Conservation (phyloP, 1,284 basidiomycete genomes). For the Ustilago trichophora region DNA sequence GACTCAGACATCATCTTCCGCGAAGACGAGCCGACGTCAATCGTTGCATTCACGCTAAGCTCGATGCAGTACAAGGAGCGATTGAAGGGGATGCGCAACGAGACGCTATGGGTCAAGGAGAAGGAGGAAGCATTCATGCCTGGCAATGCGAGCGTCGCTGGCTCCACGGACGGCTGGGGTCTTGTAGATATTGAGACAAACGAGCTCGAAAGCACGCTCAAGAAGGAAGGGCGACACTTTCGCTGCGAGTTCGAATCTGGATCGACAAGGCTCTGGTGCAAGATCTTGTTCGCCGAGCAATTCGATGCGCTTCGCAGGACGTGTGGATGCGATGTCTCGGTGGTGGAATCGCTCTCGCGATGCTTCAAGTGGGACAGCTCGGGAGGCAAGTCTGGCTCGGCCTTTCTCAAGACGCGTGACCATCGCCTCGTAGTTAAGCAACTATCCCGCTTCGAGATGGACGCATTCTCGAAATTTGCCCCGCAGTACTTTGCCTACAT, state of each 20-base stretch:
- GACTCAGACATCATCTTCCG: slow-evolving; percentile 89
- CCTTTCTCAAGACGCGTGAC: slow-evolving; percentile 88
- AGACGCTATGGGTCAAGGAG: slow-evolving; percentile 26
- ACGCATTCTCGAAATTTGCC: slow-evolving; percentile 95
- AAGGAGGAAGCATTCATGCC: slow-evolving; percentile 68
- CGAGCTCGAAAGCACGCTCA: slow-evolving; percentile 53
- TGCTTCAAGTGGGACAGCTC: slow-evolving; percentile 96
- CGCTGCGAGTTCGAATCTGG: slow-evolving; percentile 69
- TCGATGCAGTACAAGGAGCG: slow-evolving; percentile 78
- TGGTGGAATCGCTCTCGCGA: slow-evolving; percentile 90
- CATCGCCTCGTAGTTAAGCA: slow-evolving; percentile 99
- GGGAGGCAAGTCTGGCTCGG: slow-evolving; percentile 95
- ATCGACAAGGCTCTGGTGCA: slow-evolving; percentile 89
- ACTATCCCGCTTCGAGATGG: slow-evolving; percentile 87
- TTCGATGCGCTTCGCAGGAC: slow-evolving; percentile 92
- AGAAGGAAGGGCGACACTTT: slow-evolving; percentile 61
- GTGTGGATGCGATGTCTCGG: slow-evolving; percentile 90
- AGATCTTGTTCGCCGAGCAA: slow-evolving; percentile 94
- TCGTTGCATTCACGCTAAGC: slow-evolving; percentile 92
- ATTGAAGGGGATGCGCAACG: slow-evolving; percentile 48
- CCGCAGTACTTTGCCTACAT: slow-evolving; percentile 98
- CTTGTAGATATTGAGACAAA: slow-evolving; percentile 36
- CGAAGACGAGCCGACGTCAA: slow-evolving; percentile 96
- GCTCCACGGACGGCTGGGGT: slow-evolving; percentile 38
- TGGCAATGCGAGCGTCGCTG: slow-evolving; percentile 71